Evolutionary conservation across 2,329 filamentous ascomycete species (phyloP).

Genomic region (Paramyrothecium roridum): DNA sequence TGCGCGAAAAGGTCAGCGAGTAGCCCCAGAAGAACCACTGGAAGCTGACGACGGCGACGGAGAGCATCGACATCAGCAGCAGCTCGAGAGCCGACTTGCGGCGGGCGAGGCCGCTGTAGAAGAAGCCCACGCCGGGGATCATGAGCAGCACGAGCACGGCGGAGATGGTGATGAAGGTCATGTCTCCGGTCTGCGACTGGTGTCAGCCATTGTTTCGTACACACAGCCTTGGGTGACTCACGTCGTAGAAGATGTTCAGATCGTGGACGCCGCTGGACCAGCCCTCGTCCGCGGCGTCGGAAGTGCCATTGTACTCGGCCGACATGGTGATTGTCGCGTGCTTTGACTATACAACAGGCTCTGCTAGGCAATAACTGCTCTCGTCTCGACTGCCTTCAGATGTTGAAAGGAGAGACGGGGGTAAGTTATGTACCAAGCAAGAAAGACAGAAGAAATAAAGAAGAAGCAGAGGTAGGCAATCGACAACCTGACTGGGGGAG

Average conservation of each 20-base stretch:
- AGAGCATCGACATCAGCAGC: conserved; percentile 82
- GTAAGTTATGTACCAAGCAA: neutral
- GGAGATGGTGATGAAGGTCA: conserved; percentile 75
- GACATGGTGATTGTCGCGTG: conserved; percentile 19
- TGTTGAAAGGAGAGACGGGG: neutral
- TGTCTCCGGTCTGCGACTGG: conserved; percentile 64
- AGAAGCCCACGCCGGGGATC: conserved; percentile 92
- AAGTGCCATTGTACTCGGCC: conserved; percentile 48
- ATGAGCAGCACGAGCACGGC: conserved; percentile 83
- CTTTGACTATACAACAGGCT: conserved; percentile 1
- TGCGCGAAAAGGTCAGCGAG: conserved; percentile 79
- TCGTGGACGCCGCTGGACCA: conserved; percentile 55
- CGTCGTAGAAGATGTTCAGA: conserved; percentile 83
- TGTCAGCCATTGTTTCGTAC: conserved; percentile 1
- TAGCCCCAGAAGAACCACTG: conserved; percentile 98
- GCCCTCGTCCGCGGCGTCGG: conserved; percentile 45
- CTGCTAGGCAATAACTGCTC: neutral
- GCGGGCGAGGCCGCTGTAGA: conserved; percentile 86
- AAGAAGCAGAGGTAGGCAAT: neutral
- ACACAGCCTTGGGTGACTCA: conserved; percentile 41
- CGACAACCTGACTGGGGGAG: neutral
- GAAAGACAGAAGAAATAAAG: neutral
- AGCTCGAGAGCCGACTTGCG: conserved; percentile 86
- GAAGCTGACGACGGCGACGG: conserved; percentile 75
- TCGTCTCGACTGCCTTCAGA: neutral